These are phyloP conservation scores for Escovopsis sp. DNA, from an alignment of 2,329 filamentous ascomycete genomes.

Conservation along the genomic window DNA sequence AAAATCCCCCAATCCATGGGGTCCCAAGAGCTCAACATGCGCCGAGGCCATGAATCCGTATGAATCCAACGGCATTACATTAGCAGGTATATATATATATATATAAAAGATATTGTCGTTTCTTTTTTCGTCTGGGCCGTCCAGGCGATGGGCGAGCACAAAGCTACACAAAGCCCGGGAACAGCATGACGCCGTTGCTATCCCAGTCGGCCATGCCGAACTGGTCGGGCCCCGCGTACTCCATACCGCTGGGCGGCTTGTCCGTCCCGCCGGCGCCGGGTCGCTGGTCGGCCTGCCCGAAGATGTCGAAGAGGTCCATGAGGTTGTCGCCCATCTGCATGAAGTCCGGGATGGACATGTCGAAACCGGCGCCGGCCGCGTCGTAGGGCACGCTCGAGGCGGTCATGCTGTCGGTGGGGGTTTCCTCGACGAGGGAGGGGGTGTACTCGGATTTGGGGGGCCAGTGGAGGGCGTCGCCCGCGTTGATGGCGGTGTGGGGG, in stretches of 20 bases:
- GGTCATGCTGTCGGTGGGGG: neutral
- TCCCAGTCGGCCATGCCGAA: slow-evolving; percentile 1
- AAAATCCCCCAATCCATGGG: no score
- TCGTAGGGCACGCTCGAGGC: neutral
- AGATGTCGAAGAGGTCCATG: slow-evolving; percentile 20
- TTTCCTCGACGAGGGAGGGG: neutral
- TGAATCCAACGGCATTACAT: no score
- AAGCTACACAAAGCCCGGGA: slow-evolving; percentile 1
- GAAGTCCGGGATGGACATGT: slow-evolving; percentile 16
- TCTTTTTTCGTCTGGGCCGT: slow-evolving; percentile 4
- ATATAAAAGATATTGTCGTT: no score
- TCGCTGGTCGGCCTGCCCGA: slow-evolving; percentile 17
- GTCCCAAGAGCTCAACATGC: no score
- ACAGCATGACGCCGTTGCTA: slow-evolving; percentile 1
- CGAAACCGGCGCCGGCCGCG: slow-evolving; percentile 1
- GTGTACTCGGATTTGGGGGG: slow-evolving; percentile 3
- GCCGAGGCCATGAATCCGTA: no score
- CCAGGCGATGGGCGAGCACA: slow-evolving; percentile 13
- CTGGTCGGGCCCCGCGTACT: neutral
- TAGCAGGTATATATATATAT: no score
- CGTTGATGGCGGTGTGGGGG: neutral
- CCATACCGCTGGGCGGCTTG: neutral
- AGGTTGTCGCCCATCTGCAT: slow-evolving; percentile 21
- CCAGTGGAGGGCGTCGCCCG: slow-evolving; percentile 1
- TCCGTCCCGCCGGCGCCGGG: slow-evolving; percentile 1